A percentile compares a stretch with the other conserved stretches of the same genome.
phyloP scores from a whole-genome alignment of 179 eudicot species.

The Heliamphora pulchella region DNA sequence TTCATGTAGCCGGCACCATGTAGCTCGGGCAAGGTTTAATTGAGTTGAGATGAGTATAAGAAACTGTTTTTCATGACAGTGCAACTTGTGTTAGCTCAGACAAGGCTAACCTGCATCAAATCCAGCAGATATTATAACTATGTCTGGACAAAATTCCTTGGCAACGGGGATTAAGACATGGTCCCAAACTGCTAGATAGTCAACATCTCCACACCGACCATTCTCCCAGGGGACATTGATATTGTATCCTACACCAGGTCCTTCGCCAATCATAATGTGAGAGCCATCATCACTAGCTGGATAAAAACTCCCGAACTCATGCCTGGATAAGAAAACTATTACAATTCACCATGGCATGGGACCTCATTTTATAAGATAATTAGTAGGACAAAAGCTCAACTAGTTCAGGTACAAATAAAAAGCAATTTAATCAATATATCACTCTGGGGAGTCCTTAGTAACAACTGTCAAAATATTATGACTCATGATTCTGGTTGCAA shows the following conservation, averaged over 20 bases:
- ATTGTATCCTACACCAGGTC: constrained; percentile 83
- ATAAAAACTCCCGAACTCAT: constrained; percentile 80
- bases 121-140: constrained; percentile 85
- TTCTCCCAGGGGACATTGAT: constrained; percentile 98
- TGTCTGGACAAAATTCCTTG: constrained; percentile 81
- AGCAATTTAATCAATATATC: neutral
- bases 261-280: constrained; percentile 83
- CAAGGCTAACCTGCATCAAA: constrained; percentile 86
- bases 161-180: constrained; percentile 81
- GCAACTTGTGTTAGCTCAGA: neutral
- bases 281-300: constrained; percentile 85
- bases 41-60: constrained; percentile 6
- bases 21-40: neutral
- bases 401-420: neutral
- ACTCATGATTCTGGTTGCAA: no score
- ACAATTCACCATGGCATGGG: neutral
- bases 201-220: constrained; percentile 90
- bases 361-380: neutral
- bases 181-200: constrained; percentile 96
- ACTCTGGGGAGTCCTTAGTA: no score
- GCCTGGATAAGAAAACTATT: constrained; percentile 34
- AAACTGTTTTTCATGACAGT: neutral
- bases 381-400: neutral
- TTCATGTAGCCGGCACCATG: neutral
- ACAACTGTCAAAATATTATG: no score